phyloP scores from a whole-genome alignment of 108 stramenopile genomes.

The Fragilaria radians region DNA sequence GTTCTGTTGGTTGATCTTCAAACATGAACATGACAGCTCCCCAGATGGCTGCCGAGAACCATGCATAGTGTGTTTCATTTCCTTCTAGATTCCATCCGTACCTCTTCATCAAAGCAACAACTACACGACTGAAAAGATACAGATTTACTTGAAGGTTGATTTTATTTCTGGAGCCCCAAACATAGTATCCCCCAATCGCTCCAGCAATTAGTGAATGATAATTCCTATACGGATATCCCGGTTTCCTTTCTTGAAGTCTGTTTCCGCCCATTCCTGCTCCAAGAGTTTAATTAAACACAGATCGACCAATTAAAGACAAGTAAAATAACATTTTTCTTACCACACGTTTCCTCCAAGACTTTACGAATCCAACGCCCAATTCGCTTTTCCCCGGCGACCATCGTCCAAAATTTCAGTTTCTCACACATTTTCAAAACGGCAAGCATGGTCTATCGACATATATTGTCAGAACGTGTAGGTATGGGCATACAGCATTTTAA shows the following conservation, averaged over 20 bases:
- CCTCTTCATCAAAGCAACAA: slow-evolving; percentile 47
- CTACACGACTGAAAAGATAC: slow-evolving; percentile 73
- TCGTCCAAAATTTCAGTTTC: background rate
- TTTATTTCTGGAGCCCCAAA: slow-evolving; percentile 73
- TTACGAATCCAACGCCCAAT: background rate
- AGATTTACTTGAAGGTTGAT: slow-evolving; percentile 77
- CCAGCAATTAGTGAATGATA: slow-evolving; percentile 80
- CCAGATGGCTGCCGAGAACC: slow-evolving; percentile 63
- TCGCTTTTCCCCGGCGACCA: background rate
- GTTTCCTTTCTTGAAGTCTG: background rate
- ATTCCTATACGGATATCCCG: slow-evolving; percentile 59
- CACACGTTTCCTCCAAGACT: background rate
- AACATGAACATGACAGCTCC: slow-evolving; percentile 76
- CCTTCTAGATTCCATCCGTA: slow-evolving; percentile 7
- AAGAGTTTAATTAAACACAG: too few relatives aligned
- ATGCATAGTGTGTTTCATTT: slow-evolving; percentile 42
- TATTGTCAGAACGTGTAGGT: too few relatives aligned
- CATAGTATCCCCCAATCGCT: slow-evolving; percentile 66
- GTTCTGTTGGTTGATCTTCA: slow-evolving; percentile 70
- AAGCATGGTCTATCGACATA: background rate
- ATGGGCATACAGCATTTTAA: too few relatives aligned
- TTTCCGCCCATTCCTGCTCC: background rate
- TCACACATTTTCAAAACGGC: background rate
- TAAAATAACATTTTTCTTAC: too few relatives aligned
- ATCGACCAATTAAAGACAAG: too few relatives aligned